phyloP scores from a whole-genome alignment of 2,329 filamentous ascomycete genomes.

The Fusarium udum region DNA sequence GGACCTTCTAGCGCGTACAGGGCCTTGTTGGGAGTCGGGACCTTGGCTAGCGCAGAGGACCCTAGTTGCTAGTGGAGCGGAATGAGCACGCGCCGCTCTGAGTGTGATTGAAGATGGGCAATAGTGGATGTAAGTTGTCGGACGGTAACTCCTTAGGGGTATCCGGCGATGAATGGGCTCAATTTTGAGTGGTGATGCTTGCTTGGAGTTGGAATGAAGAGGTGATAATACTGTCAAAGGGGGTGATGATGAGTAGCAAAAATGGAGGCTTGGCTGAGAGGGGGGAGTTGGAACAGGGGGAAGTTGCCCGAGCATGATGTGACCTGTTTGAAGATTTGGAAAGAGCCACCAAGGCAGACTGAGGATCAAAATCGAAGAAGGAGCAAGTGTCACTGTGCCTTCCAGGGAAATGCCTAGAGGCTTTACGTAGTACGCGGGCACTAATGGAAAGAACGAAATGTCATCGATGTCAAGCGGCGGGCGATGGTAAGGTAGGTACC shows the following conservation, averaged over 20 bases:
- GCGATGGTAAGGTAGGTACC: neutral
- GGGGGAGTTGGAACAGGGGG: neutral
- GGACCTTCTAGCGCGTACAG: conserved; percentile 42
- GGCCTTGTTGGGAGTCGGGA: conserved; percentile 26
- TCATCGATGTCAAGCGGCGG: neutral
- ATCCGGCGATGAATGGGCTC: conserved; percentile 36
- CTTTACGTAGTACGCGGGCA: neutral
- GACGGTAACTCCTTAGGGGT: conserved; percentile 26
- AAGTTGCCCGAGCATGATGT: neutral
- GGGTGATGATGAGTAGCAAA: conserved; percentile 4
- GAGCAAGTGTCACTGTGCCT: neutral
- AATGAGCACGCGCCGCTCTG: conserved; percentile 21
- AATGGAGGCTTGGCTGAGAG: conserved; percentile 13
- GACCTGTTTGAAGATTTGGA: conserved; percentile 7
- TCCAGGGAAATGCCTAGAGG: neutral
- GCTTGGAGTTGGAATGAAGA: conserved; percentile 14
- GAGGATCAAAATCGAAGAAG: neutral
- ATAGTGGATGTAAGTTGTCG: conserved; percentile 28
- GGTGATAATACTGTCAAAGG: neutral
- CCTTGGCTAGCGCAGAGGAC: conserved; percentile 4
- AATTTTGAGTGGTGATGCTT: conserved; percentile 34
- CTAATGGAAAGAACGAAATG: neutral
- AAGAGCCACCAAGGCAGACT: conserved; percentile 5
- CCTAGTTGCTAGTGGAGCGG: conserved; percentile 36
- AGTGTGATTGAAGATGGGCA: conserved; percentile 35